Base-by-base conservation (phyloP, 2,329 filamentous ascomycete genomes). In the Penicillium crustosum region DNA sequence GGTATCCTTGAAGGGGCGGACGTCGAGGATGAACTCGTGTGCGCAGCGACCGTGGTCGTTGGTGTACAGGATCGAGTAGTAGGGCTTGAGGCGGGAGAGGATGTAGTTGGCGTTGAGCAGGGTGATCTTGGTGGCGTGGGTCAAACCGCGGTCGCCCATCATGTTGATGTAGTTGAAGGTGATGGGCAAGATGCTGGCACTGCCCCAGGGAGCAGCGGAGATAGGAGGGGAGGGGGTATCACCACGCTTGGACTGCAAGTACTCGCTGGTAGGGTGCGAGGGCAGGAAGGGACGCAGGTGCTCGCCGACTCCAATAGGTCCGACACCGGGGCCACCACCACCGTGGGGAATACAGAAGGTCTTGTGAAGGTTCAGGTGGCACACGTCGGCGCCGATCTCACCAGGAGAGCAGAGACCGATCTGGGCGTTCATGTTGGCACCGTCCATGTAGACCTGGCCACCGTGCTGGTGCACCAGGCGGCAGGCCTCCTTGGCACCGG, bases 281-380 rank as follows among this genome's bases (percentile, higher is more conserved):
- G 93, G 91, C 15, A 97, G 82, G 81, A 87, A 92, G 6, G 86
- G 85, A 7, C 83, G 78, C 49, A 97, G 86, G 69, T 95, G 90
- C 60, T 86, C 79, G 73, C 93, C 94, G 55, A 96, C 93, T 71
- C 92, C 93, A 65, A 97, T 96, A 53, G 93, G 93, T 2, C 93
- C 93, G 38, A 97, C 91, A 68, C 93, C 93, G 10, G 93, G 93
- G 17, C 93, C 93, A 64, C 93, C 93, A 62, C 93, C 93, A 55
- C 93, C 93, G 76, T 97, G 93, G 47, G 93, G 93, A 69, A 97
- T 97, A 74, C 93, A 97, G 82, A 97, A 97, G 3, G 93, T 97
- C 84, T 97, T 97, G 85, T 97, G 93, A 42, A 97, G 83, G 77
- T 97, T 97, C 59, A 97, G 82, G 79, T 97, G 93, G 83, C 93